Conservation (phyloP, 371 early-diverging fungal species). For the Mucor saturninus region DNA sequence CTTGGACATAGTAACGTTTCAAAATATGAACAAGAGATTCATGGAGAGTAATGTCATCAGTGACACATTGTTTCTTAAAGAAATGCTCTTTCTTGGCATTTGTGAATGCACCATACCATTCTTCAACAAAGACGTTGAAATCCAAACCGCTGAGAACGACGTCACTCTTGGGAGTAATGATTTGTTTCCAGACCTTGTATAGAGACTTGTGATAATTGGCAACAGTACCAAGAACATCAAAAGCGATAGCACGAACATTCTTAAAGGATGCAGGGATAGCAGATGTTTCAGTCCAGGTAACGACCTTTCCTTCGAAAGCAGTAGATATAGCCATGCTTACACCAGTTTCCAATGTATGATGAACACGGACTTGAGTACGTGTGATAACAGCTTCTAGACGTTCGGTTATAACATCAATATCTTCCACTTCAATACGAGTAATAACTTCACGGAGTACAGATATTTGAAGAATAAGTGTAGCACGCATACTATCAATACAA, state of each 20-base stretch:
- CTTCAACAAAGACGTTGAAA: slow-evolving; percentile 28
- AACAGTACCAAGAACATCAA: slow-evolving; percentile 45
- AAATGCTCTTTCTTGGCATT: slow-evolving; percentile 28
- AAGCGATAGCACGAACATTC: slow-evolving; percentile 39
- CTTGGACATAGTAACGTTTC: slow-evolving; percentile 31
- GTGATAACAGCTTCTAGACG: slow-evolving; percentile 24
- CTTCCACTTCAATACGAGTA: slow-evolving; percentile 33
- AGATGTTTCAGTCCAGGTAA: slow-evolving; percentile 47
- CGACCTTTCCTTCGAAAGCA: slow-evolving; percentile 49
- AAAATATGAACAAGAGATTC: slow-evolving; percentile 32
- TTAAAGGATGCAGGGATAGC: slow-evolving; percentile 39
- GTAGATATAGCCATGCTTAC: slow-evolving; percentile 35
- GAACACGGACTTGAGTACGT: slow-evolving; percentile 38
- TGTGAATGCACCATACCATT: slow-evolving; percentile 36
- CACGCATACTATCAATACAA: slow-evolving; percentile 37
- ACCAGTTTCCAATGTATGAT: slow-evolving; percentile 37
- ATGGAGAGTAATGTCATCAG: slow-evolving; percentile 35
- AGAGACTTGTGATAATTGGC: slow-evolving; percentile 37
- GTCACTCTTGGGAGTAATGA: slow-evolving; percentile 31
- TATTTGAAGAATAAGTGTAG: slow-evolving; percentile 30
- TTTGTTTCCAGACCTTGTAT: slow-evolving; percentile 28
- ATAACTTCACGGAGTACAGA: slow-evolving; percentile 35
- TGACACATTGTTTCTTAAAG: slow-evolving; percentile 14
- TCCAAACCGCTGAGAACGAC: slow-evolving; percentile 27
- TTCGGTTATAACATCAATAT: slow-evolving; percentile 26